Conservation (phyloP, 1,284 basidiomycete species). For the Cutaneotrichosporon cyanovorans region DNA sequence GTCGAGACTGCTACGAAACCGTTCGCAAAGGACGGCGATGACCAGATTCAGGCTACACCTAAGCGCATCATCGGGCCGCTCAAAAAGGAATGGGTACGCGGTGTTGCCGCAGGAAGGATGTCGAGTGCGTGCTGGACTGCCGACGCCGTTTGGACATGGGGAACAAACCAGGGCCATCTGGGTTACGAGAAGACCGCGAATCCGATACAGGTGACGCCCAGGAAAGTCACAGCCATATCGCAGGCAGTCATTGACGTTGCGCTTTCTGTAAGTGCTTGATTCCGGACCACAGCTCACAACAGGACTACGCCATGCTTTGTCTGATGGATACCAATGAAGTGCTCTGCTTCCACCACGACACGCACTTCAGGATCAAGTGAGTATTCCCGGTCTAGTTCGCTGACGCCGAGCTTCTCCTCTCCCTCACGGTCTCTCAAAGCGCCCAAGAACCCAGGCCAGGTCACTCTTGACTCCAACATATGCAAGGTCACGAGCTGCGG, state of each 20-base stretch:
- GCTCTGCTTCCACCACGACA: constrained; percentile 71
- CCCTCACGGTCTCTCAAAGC: constrained; percentile 11
- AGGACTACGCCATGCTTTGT: constrained; percentile 75
- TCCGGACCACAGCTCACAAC: constrained; percentile 8
- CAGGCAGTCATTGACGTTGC: constrained; percentile 62
- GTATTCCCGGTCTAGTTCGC: constrained; percentile 26
- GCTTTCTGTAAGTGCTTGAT: constrained; percentile 54
- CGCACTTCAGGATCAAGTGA: constrained; percentile 65
- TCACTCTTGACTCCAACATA: constrained; percentile 62
- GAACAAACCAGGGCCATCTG: constrained; percentile 87
- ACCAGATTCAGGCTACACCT: constrained; percentile 66
- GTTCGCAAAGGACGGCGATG: constrained; percentile 39
- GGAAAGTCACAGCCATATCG: constrained; percentile 71
- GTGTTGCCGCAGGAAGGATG: constrained; percentile 78
- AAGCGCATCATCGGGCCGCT: constrained; percentile 68
- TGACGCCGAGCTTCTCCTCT: constrained; percentile 7
- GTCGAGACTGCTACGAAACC: constrained; percentile 54
- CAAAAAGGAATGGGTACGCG: constrained; percentile 70
- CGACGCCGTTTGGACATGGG: constrained; percentile 87
- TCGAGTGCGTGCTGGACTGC: constrained; percentile 85
- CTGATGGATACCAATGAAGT: constrained; percentile 69
- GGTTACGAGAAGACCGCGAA: constrained; percentile 67
- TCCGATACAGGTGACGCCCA: constrained; percentile 69
- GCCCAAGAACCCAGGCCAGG: constrained; percentile 46
- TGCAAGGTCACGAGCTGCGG: constrained; percentile 75